phyloP scores from a whole-genome alignment of 176 grass and related monocot genomes.

The Secale cereale region DNA sequence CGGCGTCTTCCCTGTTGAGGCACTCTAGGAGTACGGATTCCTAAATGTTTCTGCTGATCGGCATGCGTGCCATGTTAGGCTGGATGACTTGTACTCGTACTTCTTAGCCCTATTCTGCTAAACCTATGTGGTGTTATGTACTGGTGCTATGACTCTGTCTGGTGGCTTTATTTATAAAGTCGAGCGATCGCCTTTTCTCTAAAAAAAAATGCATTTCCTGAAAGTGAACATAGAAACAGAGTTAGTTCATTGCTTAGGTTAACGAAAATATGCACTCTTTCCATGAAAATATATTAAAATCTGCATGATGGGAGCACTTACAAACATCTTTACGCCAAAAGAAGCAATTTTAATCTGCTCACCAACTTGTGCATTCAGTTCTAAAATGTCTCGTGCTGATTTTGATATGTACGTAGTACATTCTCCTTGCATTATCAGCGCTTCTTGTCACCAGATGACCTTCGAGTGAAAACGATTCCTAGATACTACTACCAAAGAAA shows the following conservation, averaged over 20 bases:
- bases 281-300: neutral
- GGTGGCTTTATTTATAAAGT: no score
- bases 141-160: no score
- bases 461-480: conserved; percentile 57
- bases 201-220: no score
- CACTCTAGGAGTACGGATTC: no score
- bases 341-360: conserved; percentile 87
- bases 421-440: conserved; percentile 69
- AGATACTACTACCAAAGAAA: conserved; percentile 79
- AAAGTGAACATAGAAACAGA: neutral
- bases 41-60: no score
- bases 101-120: no score
- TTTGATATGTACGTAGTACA: conserved; percentile 89
- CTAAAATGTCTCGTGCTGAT: conserved; percentile 59
- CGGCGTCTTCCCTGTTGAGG: no score
- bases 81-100: no score
- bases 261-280: neutral
- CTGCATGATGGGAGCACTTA: conserved; percentile 33
- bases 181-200: no score
- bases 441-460: conserved; percentile 82
- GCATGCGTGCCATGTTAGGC: no score
- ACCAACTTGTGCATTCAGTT: conserved; percentile 62
- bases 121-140: no score
- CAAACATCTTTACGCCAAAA: conserved; percentile 88
- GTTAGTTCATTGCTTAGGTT: neutral